A percentile compares a stretch with the other conserved stretches of the same genome.
phyloP scores from a whole-genome alignment of 208 protist genomes.

The Vickermania ingenoplastis region DNA sequence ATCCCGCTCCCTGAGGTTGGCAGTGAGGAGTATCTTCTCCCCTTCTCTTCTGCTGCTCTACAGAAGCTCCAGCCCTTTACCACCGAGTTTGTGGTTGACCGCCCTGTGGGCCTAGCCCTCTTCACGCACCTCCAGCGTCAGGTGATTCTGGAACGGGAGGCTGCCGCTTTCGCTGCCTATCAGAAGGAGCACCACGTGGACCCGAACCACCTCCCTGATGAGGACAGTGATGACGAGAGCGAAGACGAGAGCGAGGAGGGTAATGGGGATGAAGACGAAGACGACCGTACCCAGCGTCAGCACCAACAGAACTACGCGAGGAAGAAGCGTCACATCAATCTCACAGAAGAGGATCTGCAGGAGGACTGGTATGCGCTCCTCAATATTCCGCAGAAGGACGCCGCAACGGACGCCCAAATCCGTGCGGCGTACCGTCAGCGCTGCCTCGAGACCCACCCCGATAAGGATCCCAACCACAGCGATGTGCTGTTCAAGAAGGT shows the following conservation, averaged over 20 bases:
- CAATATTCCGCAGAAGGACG: constrained; percentile 45
- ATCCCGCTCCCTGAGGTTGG: too few relatives aligned
- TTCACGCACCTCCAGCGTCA: constrained; percentile 23
- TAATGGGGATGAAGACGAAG: background rate
- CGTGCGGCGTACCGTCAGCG: constrained; percentile 83
- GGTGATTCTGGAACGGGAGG: constrained; percentile 7
- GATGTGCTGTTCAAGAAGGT: constrained; percentile 92
- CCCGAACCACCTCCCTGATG: constrained; percentile 9
- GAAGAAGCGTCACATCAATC: constrained; percentile 67
- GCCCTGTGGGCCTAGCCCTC: constrained; percentile 27
- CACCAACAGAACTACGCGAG: constrained; percentile 20
- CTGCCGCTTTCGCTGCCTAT: background rate
- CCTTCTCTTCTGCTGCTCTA: too few relatives aligned
- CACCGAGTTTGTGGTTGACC: too few relatives aligned
- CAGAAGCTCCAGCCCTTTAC: too few relatives aligned
- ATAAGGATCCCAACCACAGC: constrained; percentile 84
- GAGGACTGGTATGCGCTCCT: constrained; percentile 86
- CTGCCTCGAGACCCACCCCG: constrained; percentile 93
- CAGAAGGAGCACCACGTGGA: constrained; percentile 34
- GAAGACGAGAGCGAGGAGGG: constrained; percentile 9
- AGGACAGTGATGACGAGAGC: constrained; percentile 9
- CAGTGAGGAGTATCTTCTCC: too few relatives aligned
- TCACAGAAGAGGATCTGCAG: constrained; percentile 67
- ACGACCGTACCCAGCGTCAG: constrained; percentile 9
- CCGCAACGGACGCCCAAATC: constrained; percentile 62